phyloP scores from a whole-genome alignment of 441 rosid genomes.

The Syzygium malaccense region DNA sequence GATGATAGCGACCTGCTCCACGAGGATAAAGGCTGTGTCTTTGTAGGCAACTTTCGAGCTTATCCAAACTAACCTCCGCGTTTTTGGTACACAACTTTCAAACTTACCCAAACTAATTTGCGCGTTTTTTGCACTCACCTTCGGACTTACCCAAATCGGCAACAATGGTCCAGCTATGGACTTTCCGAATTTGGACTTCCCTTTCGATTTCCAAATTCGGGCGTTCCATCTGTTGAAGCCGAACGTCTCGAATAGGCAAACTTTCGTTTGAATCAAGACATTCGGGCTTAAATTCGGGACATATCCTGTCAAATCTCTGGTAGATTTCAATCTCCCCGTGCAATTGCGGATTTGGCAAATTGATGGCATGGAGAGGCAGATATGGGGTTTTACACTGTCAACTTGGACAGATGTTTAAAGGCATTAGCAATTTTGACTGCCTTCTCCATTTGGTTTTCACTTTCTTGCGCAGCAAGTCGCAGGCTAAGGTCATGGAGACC shows the following conservation, averaged over 20 bases:
- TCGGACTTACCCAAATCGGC: not conserved
- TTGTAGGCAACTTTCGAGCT: not conserved
- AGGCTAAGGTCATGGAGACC: not conserved
- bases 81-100: not conserved
- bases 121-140: not conserved
- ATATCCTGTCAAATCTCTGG: not conserved
- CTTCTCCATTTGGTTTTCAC: not conserved
- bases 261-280: not conserved
- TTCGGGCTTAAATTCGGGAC: not conserved
- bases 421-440: not conserved
- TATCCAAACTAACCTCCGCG: not conserved
- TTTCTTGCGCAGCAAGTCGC: not conserved
- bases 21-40: not conserved
- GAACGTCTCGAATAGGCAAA: not conserved
- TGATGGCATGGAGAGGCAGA: not conserved
- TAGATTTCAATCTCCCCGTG: not conserved
- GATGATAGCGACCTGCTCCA: fast-evolving
- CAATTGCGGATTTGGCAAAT: not conserved
- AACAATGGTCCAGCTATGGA: not conserved
- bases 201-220: not conserved
- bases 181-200: not conserved
- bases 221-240: not conserved
- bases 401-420: not conserved
- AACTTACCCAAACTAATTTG: not conserved
- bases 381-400: not conserved